These are phyloP conservation scores for Trypanosomatidae sp. DNA, from an alignment of 208 protist genomes.

Conservation along the genomic window DNA sequence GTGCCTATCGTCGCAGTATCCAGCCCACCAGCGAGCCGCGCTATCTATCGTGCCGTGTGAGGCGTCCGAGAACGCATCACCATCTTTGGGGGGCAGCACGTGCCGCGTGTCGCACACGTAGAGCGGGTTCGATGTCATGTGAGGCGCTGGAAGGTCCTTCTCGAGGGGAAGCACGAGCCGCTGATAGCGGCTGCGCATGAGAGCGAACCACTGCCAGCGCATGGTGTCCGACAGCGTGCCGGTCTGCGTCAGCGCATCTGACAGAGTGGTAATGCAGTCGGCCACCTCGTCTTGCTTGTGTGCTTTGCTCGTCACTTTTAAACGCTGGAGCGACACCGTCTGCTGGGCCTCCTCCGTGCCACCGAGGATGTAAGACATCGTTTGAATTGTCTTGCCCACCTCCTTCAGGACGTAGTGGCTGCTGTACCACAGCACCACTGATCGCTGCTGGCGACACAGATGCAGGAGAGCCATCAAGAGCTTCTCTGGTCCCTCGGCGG, in stretches of 20 bases:
- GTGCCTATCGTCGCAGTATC: conserved; percentile 35
- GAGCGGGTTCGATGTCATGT: conserved; percentile 34
- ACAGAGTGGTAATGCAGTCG: conserved; percentile 10
- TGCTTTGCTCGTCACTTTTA: conserved; percentile 36
- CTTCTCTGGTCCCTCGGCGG: conserved; percentile 28
- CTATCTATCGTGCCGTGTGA: conserved; percentile 6
- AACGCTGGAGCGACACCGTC: conserved; percentile 23
- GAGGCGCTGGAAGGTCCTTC: conserved; percentile 41
- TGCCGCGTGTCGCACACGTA: conserved; percentile 48
- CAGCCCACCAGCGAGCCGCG: conserved; percentile 35
- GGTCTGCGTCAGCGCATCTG: neutral
- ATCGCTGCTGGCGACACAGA: conserved; percentile 28
- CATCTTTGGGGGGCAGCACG: conserved; percentile 20
- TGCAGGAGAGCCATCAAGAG: conserved; percentile 35
- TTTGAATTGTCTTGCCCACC: conserved; percentile 41
- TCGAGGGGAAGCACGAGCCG: conserved; percentile 63
- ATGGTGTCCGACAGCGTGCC: conserved; percentile 10
- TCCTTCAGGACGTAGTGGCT: conserved; percentile 34
- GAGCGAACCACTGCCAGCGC: conserved; percentile 33
- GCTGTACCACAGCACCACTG: conserved; percentile 37
- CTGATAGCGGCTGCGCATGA: conserved; percentile 53
- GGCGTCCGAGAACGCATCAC: neutral
- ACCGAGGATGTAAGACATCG: conserved; percentile 41
- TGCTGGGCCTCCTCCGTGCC: conserved; percentile 29
- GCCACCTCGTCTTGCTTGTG: conserved; percentile 38